Conservation (phyloP, 2,329 filamentous ascomycete genomes). For the Bisporella sp. region DNA sequence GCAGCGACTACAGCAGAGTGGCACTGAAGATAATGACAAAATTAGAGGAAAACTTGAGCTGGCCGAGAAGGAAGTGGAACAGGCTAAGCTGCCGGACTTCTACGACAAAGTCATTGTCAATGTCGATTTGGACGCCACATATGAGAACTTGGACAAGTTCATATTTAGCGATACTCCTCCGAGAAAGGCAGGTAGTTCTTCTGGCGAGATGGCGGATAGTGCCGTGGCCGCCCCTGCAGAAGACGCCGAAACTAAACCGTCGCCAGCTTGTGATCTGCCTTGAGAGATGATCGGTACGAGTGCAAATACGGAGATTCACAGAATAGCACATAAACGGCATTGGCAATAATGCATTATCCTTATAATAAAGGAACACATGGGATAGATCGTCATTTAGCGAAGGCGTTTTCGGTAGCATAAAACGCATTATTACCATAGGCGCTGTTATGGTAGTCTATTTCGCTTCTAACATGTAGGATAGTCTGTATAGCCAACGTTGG, state of each 20-base stretch:
- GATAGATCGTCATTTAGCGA: neutral
- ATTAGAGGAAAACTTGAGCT: slow-evolving; percentile 37
- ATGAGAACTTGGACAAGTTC: slow-evolving; percentile 41
- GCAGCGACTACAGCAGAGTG: slow-evolving; percentile 34
- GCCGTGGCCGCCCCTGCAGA: neutral
- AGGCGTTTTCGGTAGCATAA: neutral
- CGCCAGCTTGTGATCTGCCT: no score
- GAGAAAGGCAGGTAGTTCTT: neutral
- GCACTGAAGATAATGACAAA: slow-evolving; percentile 38
- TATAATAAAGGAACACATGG: neutral
- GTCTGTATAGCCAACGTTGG: slow-evolving; percentile 29
- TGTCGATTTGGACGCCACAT: slow-evolving; percentile 42
- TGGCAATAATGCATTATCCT: slow-evolving; percentile 1
- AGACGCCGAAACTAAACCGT: neutral
- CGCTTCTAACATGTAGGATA: slow-evolving; percentile 25
- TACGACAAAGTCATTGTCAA: slow-evolving; percentile 47
- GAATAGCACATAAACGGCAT: neutral
- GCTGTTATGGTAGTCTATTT: neutral
- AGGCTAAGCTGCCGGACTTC: slow-evolving; percentile 37
- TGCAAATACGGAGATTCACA: no score
- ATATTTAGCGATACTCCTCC: slow-evolving; percentile 29
- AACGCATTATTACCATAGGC: neutral
- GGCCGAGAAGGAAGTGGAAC: slow-evolving; percentile 34
- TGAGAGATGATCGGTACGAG: no score
- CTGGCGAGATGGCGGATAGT: neutral